These are phyloP conservation scores for Macrophomina pseudophaseolina DNA, from an alignment of 2,329 filamentous ascomycete species.

Conservation along the genomic window DNA sequence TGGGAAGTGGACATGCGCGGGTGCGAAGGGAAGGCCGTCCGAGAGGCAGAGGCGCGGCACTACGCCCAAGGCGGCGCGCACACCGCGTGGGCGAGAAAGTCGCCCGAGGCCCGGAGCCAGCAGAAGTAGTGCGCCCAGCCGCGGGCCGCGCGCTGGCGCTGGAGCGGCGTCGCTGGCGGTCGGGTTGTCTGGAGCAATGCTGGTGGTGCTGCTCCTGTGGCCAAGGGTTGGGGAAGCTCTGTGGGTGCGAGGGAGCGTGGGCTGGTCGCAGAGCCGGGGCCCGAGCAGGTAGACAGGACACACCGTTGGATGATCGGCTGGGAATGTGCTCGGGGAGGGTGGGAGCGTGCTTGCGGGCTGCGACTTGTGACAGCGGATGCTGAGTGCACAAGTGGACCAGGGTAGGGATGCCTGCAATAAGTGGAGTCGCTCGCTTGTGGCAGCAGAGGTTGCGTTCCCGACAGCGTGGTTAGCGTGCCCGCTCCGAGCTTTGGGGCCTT, in stretches of 20 bases:
- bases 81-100: conserved; percentile 11
- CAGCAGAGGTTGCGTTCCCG: conserved; percentile 22
- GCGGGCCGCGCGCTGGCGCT: conserved; percentile 12
- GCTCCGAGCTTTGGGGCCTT: conserved; percentile 25
- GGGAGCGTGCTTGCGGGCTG: conserved; percentile 7
- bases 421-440: conserved; percentile 24
- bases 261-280: background rate
- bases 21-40: conserved; percentile 19
- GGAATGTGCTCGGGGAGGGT: background rate
- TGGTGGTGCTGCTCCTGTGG: background rate
- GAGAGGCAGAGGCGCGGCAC: conserved; percentile 8
- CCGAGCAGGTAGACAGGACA: background rate
- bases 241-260: background rate
- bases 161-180: background rate
- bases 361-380: conserved; percentile 22
- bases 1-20: background rate
- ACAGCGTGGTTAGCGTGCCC: conserved; percentile 25
- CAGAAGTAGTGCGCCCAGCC: background rate
- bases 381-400: conserved; percentile 23
- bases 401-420: conserved; percentile 23
- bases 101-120: conserved; percentile 16
- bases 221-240: background rate
- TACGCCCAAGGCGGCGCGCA: conserved; percentile 17
- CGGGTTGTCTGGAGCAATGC: background rate
- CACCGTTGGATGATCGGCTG: conserved; percentile 23